Evolutionary conservation across 495 filamentous ascomycete genomes (phyloP), one percentile per base, ranked within the genome.

Genomic region (Podospora australis): DNA sequence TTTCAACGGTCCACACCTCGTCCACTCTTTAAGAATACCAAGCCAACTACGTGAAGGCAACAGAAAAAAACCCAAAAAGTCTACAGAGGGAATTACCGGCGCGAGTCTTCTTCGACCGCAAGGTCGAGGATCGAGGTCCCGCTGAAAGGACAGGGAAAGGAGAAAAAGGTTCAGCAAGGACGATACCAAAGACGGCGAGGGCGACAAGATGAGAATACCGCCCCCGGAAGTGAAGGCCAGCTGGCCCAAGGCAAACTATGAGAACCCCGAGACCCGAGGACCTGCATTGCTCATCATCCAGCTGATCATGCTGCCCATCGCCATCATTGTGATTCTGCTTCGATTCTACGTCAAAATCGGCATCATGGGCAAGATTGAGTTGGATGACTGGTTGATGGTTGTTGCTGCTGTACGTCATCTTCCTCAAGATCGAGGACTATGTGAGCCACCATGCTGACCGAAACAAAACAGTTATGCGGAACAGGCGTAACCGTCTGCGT

Each of bases 191-290:
- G 6, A 4, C 13, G 22, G 2, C 44, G n/a, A n/a, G n/a, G n/a
- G n/a, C 38, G 21, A 2, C 39, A 62, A 41, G 16, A 74, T 75
- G 72, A 66, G 58, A 25, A 50, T 74, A 29, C 75, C 80, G 25
- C 74, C 75, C 1, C 8, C 50, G 10, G 59, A 67, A 14, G 68
- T 78, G 4, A 41, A 69, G 43, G 63, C 53, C 2, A 55, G 66
- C 50, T 82, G 78, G 78, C 79, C 80, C 3, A 52, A 36, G n/a
- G 70, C 78, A 3, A 80, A 82, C 55, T 78, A 77, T 58, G 53
- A 63, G 48, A 57, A 81, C 50, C 79, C 78, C 4, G 58, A 63
- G 19, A 74, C 71, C 4, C 72, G 75, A 41, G 78, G 77, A 0
- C 62, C 68, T 0, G 55, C 25, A 0, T 46, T 65, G 17, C 9